These are phyloP conservation scores for Tympanopsis confertula DNA, from an alignment of 2,329 filamentous ascomycete genomes.

Conservation along the genomic window DNA sequence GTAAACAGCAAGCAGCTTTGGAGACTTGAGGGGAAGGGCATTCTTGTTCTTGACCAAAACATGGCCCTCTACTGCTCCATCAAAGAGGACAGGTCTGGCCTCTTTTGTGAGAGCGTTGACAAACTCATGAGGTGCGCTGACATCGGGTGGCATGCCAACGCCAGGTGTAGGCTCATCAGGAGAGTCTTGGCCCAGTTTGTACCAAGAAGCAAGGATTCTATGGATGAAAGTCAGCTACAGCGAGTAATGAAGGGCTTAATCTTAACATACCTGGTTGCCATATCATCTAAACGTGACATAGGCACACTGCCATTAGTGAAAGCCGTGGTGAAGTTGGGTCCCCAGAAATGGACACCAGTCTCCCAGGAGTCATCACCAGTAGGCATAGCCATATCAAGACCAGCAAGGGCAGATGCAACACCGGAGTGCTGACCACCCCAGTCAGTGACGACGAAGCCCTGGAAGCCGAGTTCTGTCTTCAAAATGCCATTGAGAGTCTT, in stretches of 20 bases:
- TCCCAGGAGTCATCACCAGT: slow-evolving; percentile 34
- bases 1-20: slow-evolving; percentile 37
- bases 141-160: slow-evolving; percentile 54
- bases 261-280: slow-evolving; percentile 32
- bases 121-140: slow-evolving; percentile 26
- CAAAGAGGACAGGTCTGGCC: slow-evolving; percentile 29
- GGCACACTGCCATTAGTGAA: slow-evolving; percentile 49
- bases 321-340: slow-evolving; percentile 36
- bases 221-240: not conserved
- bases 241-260: not conserved
- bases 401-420: slow-evolving; percentile 45
- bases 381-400: slow-evolving; percentile 62
- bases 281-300: slow-evolving; percentile 43
- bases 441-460: slow-evolving; percentile 62
- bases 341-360: slow-evolving; percentile 14
- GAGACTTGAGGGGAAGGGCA: slow-evolving; percentile 37
- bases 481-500: slow-evolving; percentile 58
- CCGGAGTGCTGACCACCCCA: slow-evolving; percentile 54
- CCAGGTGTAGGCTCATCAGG: slow-evolving; percentile 29
- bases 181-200: slow-evolving; percentile 33
- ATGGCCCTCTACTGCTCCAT: slow-evolving; percentile 51
- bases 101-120: slow-evolving; percentile 36
- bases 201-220: slow-evolving; percentile 38
- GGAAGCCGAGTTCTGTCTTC: slow-evolving; percentile 51
- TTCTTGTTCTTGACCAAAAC: slow-evolving; percentile 52